Conservation (phyloP, 495 filamentous ascomycete genomes). For the Parachaetomium inaequale region DNA sequence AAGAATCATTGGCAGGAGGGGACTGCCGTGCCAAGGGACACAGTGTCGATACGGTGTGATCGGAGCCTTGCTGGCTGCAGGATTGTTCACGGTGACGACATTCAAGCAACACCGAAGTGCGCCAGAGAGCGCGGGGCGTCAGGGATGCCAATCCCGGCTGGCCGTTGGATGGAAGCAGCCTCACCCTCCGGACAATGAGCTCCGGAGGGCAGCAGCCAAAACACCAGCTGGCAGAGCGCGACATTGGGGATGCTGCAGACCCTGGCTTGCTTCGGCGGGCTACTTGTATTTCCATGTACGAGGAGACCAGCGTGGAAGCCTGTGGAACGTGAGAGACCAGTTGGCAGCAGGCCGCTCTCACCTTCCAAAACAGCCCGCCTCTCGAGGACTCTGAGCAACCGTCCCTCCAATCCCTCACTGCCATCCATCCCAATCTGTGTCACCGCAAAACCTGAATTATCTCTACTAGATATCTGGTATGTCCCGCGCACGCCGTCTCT, state of each 20-base stretch:
- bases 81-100: not conserved
- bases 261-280: no score
- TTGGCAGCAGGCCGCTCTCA: not conserved
- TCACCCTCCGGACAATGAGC: not conserved
- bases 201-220: not conserved
- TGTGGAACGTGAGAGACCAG: not conserved
- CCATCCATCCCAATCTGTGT: not conserved
- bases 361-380: no score
- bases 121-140: not conserved
- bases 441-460: not conserved
- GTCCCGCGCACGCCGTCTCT: not conserved
- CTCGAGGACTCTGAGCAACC: no score
- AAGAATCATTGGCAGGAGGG: not conserved
- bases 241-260: no score
- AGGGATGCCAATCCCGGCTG: not conserved
- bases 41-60: not conserved
- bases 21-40: not conserved
- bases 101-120: not conserved
- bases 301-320: not conserved
- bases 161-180: no score
- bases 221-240: not conserved
- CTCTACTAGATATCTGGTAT: not conserved
- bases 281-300: no score
- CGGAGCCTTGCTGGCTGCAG: not conserved
- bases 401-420: not conserved